Evolutionary conservation across 768 basidiomycete species (phyloP).

Genomic region (Mycena metata): DNA sequence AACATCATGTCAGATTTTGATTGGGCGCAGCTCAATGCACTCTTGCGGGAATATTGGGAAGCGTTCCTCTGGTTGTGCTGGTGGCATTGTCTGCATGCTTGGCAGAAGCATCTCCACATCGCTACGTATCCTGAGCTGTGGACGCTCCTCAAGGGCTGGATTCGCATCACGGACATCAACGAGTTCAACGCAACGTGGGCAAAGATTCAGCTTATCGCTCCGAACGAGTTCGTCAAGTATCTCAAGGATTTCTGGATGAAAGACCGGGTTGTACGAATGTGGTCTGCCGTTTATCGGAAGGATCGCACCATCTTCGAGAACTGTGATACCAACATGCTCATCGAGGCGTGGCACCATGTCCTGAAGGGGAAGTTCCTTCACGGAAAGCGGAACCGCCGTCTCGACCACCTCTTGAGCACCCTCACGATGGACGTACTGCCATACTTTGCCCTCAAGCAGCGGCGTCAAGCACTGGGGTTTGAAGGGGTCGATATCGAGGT

Average conservation of each 20-base stretch:
- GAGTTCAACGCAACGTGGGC: conserved; percentile 40
- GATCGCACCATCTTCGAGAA: conserved; percentile 31
- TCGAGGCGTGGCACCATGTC: conserved; percentile 41
- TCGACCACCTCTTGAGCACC: conserved; percentile 42
- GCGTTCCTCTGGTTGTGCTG: conserved; percentile 41
- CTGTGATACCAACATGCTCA: conserved; percentile 47
- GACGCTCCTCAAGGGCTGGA: conserved; percentile 40
- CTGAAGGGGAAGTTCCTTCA: background rate
- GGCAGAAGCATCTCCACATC: conserved; percentile 44
- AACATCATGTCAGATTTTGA: conserved; percentile 29
- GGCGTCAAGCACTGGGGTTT: conserved; percentile 40
- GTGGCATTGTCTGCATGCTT: conserved; percentile 51
- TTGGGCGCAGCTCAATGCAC: conserved; percentile 24
- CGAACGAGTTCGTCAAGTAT: conserved; percentile 32
- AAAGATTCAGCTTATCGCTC: conserved; percentile 32
- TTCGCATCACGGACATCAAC: conserved; percentile 32
- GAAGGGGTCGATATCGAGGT: conserved; percentile 40
- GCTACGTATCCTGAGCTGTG: conserved; percentile 36
- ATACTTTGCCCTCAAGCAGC: conserved; percentile 35
- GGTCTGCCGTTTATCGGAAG: conserved; percentile 42
- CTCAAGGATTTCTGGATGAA: conserved; percentile 39
- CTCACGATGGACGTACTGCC: conserved; percentile 36
- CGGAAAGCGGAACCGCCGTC: conserved; percentile 40
- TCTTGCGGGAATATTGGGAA: background rate
- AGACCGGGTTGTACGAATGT: conserved; percentile 20